Conservation (phyloP, 306 rosid genomes). For the Trichosanthes cucumerina region DNA sequence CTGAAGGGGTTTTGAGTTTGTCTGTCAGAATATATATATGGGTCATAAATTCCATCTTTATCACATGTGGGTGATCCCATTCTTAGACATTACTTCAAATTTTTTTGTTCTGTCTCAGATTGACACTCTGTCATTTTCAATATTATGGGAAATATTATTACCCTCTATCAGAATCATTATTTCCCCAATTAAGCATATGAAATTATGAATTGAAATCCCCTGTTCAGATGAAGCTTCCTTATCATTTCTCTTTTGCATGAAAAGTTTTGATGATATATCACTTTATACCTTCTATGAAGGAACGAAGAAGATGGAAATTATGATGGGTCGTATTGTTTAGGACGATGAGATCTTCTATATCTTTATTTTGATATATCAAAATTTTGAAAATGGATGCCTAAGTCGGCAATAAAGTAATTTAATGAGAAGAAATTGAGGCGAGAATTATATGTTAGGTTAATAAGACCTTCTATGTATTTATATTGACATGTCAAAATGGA, state of each 20-base stretch:
- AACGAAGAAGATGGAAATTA: neutral
- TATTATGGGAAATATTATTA: neutral
- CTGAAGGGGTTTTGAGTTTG: slow-evolving; percentile 1
- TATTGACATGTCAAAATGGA: neutral
- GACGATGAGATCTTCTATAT: neutral
- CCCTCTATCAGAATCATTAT: neutral
- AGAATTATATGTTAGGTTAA: neutral
- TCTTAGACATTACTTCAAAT: neutral
- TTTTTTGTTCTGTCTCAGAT: neutral
- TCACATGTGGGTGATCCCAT: slow-evolving; percentile 10
- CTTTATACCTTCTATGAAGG: neutral
- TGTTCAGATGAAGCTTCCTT: neutral
- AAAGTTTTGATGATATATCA: neutral
- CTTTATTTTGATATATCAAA: neutral
- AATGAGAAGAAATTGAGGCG: neutral
- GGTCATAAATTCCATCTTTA: slow-evolving; percentile 11
- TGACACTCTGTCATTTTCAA: slow-evolving; percentile 11
- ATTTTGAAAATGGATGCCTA: neutral
- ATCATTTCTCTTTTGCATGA: neutral
- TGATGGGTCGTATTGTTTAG: neutral
- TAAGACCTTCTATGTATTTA: neutral
- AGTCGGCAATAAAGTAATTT: too few species aligned
- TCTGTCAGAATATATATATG: slow-evolving; percentile 14
- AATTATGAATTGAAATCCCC: neutral
- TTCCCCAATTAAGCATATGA: neutral